phyloP scores from a whole-genome alignment of 2,329 filamentous ascomycete species.

The Metarhizium brunneum region DNA sequence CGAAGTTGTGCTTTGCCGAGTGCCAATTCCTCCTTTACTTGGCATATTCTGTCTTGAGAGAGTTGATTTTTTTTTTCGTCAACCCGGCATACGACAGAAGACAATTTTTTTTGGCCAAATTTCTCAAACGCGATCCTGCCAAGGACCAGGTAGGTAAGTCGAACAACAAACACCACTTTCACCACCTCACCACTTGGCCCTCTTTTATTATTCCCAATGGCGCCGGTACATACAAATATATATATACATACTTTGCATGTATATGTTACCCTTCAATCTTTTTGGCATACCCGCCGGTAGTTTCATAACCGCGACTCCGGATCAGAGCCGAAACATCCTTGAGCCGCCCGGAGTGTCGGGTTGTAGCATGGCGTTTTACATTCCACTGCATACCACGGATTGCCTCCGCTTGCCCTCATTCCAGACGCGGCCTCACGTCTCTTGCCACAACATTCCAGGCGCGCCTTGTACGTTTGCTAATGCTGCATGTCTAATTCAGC shows the following conservation, averaged over 20 bases:
- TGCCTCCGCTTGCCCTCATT: slow-evolving; percentile 12
- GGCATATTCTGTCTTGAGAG: background rate
- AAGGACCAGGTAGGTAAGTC: slow-evolving; percentile 1
- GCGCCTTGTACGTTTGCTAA: slow-evolving; percentile 6
- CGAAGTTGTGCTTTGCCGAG: slow-evolving; percentile 1
- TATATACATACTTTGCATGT: background rate
- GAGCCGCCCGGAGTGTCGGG: background rate
- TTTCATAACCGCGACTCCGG: background rate
- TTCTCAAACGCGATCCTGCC: background rate
- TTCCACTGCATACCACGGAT: slow-evolving; percentile 9
- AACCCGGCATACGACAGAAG: background rate
- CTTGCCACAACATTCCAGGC: slow-evolving; percentile 12
- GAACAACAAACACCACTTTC: background rate
- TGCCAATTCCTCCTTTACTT: background rate
- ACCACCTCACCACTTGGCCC: background rate
- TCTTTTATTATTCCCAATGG: too few relatives aligned
- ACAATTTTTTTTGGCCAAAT: background rate
- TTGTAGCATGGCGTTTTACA: slow-evolving; percentile 2
- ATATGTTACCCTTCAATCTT: background rate
- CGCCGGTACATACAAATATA: too few relatives aligned
- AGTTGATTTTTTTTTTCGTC: background rate
- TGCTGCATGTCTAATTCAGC: background rate
- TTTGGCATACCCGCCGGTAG: background rate
- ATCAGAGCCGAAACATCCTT: background rate
- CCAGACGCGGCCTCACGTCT: slow-evolving; percentile 11